Conservation (phyloP, 176 grass and related monocot species). For the Avena eriantha region DNA sequence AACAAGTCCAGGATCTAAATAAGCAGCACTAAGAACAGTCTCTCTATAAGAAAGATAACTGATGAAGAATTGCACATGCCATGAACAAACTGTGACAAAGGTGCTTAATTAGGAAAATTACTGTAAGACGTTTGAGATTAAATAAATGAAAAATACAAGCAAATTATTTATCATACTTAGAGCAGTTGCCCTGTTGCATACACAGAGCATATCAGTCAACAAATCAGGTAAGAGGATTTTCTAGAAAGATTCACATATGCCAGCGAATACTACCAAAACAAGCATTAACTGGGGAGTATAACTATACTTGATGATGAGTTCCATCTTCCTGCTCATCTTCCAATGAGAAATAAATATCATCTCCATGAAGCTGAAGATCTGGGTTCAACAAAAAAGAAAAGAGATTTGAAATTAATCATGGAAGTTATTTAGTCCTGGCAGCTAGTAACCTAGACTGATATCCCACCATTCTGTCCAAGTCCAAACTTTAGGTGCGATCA, state of each 20-base stretch:
- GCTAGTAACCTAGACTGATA: neutral
- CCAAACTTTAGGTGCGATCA: neutral
- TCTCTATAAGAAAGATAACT: conserved; percentile 13
- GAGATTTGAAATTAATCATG: neutral
- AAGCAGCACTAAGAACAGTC: neutral
- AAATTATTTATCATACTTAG: conserved; percentile 1
- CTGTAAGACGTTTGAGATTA: conserved; percentile 1
- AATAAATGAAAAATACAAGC: conserved; percentile 1
- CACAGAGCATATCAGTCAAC: neutral
- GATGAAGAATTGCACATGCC: neutral
- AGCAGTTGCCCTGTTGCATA: neutral
- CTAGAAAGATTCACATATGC: neutral
- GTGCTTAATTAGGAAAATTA: neutral
- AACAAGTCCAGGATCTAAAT: neutral
- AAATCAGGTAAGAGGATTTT: neutral
- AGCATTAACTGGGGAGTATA: conserved; percentile 26
- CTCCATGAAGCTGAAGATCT: conserved; percentile 96
- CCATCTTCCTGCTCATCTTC: conserved; percentile 90
- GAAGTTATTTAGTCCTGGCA: neutral
- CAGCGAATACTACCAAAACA: conserved; percentile 28
- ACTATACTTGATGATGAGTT: conserved; percentile 74
- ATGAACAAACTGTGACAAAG: neutral
- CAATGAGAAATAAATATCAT: conserved; percentile 95
- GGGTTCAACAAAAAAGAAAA: conserved; percentile 38
- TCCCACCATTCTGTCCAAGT: neutral